Evolutionary conservation across 495 filamentous ascomycete genomes (phyloP), one percentile per base, ranked within the genome.

Genomic region (Lasiosphaeriaceae sp.): DNA sequence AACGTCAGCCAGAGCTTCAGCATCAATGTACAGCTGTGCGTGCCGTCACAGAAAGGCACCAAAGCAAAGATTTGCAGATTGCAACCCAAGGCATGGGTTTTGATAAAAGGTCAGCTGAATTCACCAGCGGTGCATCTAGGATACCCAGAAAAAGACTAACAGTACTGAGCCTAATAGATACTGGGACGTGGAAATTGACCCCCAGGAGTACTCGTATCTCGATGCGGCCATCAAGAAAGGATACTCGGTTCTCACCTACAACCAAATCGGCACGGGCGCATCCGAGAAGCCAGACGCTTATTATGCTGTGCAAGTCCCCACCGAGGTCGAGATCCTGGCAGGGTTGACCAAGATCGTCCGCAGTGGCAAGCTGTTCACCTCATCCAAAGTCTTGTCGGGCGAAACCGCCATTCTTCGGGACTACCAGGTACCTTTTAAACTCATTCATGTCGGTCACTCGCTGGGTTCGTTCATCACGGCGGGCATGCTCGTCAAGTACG

Each of bases 81-180:
- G 61, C 82, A n/a, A 80, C 80, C 1, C 82, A 84, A 55, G 82
- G 82, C 19, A 71, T 81, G 57, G 81, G 80, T 12, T 83, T 79
- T 51, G 78, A 81, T 48, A 80, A 74, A 49, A 66, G 64, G 26
- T 31, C 26, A 31, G 26, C 9, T 4, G 26, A 4, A 31, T 31
- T 31, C 9, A n/a, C n/a, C n/a, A n/a, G n/a, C n/a, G n/a, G n/a
- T n/a, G n/a, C n/a, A n/a, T n/a, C n/a, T n/a, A n/a, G n/a, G n/a
- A n/a, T n/a, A n/a, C n/a, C n/a, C n/a, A n/a, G n/a, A n/a, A n/a
- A n/a, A n/a, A n/a, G n/a, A n/a, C n/a, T n/a, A n/a, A n/a, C n/a
- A n/a, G n/a, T n/a, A n/a, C n/a, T n/a, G n/a, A 9, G 9, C 26
- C 3, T 4, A 31, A 4, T 9, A 31, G 26, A 7, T 86, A 85